Evolutionary conservation across 805 yeast genomes (phyloP).

Genomic region (Candida maesae): DNA sequence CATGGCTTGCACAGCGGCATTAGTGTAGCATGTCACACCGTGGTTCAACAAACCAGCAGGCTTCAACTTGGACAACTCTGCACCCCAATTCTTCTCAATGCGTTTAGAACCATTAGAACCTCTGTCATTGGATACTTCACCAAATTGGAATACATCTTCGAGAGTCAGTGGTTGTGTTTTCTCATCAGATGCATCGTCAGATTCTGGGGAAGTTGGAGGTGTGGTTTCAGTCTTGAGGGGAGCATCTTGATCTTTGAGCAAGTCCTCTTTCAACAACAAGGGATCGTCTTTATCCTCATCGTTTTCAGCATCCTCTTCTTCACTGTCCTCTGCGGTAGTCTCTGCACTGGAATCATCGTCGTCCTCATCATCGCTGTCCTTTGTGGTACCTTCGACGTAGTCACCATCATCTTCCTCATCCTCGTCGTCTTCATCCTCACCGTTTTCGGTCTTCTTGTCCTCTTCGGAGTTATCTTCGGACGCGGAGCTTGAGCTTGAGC

Average conservation of each 20-base stretch:
- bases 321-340: slow-evolving; percentile 3
- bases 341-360: not conserved
- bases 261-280: slow-evolving; percentile 22
- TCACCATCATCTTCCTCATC: slow-evolving; percentile 14
- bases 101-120: slow-evolving; percentile 61
- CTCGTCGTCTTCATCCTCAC: slow-evolving; percentile 18
- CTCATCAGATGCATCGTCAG: slow-evolving; percentile 31
- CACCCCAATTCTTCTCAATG: slow-evolving; percentile 67
- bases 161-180: slow-evolving; percentile 36
- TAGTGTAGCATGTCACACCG: slow-evolving; percentile 96
- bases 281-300: slow-evolving; percentile 2
- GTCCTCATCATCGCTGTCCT: slow-evolving; percentile 3
- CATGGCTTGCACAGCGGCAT: slow-evolving; percentile 89
- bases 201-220: slow-evolving; percentile 33
- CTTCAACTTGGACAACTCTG: slow-evolving; percentile 41
- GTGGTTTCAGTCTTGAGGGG: slow-evolving; percentile 10
- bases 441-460: slow-evolving; percentile 21
- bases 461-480: slow-evolving; percentile 28
- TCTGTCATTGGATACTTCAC: slow-evolving; percentile 53
- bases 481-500: slow-evolving; percentile 22
- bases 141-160: slow-evolving; percentile 50
- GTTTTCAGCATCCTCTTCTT: slow-evolving; percentile 9
- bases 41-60: slow-evolving; percentile 79
- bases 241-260: slow-evolving; percentile 21
- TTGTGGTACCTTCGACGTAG: slow-evolving; percentile 9